Percentiles rank a stretch among this genome's conserved stretches.
Conservation (phyloP, 2,329 filamentous ascomycete genomes). For the Colletotrichum sp. region DNA sequence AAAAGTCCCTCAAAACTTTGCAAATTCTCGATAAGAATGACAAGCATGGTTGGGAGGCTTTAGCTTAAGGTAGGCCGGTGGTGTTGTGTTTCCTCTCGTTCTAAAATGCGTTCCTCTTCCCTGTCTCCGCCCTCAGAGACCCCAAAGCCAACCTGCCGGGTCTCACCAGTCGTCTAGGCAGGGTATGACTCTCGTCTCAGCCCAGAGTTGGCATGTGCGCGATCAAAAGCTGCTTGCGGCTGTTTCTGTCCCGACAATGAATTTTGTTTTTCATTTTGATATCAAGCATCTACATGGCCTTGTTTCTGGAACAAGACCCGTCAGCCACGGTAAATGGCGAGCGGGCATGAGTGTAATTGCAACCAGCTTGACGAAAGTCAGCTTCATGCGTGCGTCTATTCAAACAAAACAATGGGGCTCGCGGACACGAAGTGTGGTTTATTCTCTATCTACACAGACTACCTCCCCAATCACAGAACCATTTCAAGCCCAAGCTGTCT, state of each 20-base stretch:
- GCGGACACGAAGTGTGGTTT: neutral
- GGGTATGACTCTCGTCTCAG: neutral
- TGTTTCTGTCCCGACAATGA: neutral
- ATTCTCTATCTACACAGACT: neutral
- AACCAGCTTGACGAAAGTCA: neutral
- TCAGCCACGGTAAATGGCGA: neutral
- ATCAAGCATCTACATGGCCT: neutral
- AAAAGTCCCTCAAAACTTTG: neutral
- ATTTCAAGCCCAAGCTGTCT: neutral
- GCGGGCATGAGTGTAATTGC: neutral
- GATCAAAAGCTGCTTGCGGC: neutral
- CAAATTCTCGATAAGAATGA: neutral
- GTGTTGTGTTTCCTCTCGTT: neutral
- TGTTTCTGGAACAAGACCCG: neutral
- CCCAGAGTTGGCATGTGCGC: neutral
- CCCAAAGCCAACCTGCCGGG: neutral
- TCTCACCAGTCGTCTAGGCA: neutral
- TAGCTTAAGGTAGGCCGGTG: neutral
- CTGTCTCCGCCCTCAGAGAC: neutral
- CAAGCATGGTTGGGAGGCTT: neutral
- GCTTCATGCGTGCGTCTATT: neutral
- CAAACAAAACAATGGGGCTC: neutral
- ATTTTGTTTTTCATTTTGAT: neutral
- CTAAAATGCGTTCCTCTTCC: neutral
- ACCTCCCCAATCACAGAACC: neutral